These are phyloP conservation scores for Saccharomyces hybrid DNA, from an alignment of 1,139 yeast genomes.

Conservation along the genomic window DNA sequence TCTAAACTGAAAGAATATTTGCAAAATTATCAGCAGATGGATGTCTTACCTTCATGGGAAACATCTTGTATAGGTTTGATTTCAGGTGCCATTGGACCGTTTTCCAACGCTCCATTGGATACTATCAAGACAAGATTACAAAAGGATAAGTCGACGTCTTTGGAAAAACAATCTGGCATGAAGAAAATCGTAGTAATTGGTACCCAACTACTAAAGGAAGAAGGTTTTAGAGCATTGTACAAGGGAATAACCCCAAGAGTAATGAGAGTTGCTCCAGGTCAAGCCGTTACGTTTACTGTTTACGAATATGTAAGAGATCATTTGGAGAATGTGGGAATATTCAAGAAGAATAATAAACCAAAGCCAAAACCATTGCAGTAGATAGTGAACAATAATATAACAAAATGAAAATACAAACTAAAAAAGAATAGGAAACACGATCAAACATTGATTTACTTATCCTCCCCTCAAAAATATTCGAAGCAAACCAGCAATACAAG, in stretches of 20 bases:
- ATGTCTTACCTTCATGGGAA: conserved; percentile 80
- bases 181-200: conserved; percentile 73
- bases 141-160: conserved; percentile 67
- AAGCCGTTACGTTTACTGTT: conserved; percentile 95
- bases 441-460: not conserved
- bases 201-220: conserved; percentile 73
- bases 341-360: conserved; percentile 7
- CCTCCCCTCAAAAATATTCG: not conserved
- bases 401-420: not conserved
- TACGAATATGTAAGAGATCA: conserved; percentile 78
- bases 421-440: not conserved
- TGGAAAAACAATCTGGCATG: conserved; percentile 50
- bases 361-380: conserved; percentile 12
- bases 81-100: conserved; percentile 96
- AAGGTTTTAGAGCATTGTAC: conserved; percentile 80
- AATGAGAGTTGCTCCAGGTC: conserved; percentile 99
- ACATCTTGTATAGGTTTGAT: conserved; percentile 85
- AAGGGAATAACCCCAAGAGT: conserved; percentile 98
- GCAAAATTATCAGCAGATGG: conserved; percentile 56
- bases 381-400: not conserved
- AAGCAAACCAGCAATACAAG: not conserved
- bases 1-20: conserved; percentile 71
- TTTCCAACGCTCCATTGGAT: conserved; percentile 95
- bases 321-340: conserved; percentile 42
- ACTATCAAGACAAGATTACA: conserved; percentile 96